Evolutionary conservation across 2,329 filamentous ascomycete species (phyloP), one percentile per base, ranked within the genome.

Genomic region (Epichloe coenophiala): DNA sequence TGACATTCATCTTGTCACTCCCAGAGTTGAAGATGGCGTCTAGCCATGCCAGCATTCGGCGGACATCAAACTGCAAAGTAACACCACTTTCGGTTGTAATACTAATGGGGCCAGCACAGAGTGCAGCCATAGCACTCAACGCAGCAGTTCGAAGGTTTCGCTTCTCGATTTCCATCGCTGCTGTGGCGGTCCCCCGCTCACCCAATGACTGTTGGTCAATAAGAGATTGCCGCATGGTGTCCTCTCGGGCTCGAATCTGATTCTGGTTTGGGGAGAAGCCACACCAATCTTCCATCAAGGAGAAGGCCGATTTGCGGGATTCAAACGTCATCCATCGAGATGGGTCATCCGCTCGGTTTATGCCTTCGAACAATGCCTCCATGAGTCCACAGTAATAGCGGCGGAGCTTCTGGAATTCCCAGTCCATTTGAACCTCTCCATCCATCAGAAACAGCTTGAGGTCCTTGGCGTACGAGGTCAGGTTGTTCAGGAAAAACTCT

Each of bases 221-320:
- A 57, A 93, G 76, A 3, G 86, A 88, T 58, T 90, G 86, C 42
- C 88, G 78, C 84, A 96, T 94, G 37, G 80, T 85, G 54, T 95
- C 86, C 66, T 96, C 90, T 54, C 88, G 78, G 52, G 84, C 82
- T 5, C 83, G 80, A 40, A 95, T 86, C 56, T 94, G 86, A 12
- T 71, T 75, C 63, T 94, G 88, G 56, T 96, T 95, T 0, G 90
- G 88, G 7, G 90, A 95, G 64, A 94, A 96, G 2, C 93, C 93
- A 63, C 93, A 98, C 94, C 94, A 98, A 57, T 97, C 91, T 67
- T 98, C 93, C 90, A 98, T 97, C 45, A 98, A 71, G 0, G 90
- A 84, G 62, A 98, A 98, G 0, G 91, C 86, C 5, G 93, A 96
- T 63, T 96, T 95, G 40, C 94, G 78, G 12, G 90, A 88, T 64